Percentiles rank a stretch among this genome's conserved stretches.
These are phyloP conservation scores for Usnea hakonensis DNA, from an alignment of 495 filamentous ascomycete genomes.

Conservation along the genomic window DNA sequence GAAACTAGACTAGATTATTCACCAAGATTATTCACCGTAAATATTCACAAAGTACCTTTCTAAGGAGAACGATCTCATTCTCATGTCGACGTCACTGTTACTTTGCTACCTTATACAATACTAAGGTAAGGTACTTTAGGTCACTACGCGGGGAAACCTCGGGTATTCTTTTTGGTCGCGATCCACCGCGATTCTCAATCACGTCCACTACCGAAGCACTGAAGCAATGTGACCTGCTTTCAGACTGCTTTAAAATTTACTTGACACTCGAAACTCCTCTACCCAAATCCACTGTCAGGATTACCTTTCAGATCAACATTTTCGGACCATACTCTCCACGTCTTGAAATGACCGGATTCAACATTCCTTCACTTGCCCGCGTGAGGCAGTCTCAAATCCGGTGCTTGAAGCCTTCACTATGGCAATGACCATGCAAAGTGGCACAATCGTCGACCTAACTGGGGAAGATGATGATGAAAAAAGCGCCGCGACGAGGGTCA, in stretches of 20 bases:
- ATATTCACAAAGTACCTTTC: neutral
- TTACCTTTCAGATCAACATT: neutral
- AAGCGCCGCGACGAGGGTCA: neutral
- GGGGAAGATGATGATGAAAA: conserved; percentile 4
- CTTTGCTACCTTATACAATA: no score
- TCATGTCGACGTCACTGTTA: neutral
- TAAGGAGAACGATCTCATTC: neutral
- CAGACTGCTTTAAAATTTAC: neutral
- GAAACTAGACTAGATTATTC: no score
- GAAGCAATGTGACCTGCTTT: neutral
- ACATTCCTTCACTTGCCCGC: neutral
- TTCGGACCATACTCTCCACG: neutral
- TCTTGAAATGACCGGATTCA: neutral
- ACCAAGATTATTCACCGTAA: no score
- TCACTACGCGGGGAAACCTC: neutral
- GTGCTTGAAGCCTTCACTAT: neutral
- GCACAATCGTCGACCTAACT: conserved; percentile 16
- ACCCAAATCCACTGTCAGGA: neutral
- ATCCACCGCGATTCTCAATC: neutral
- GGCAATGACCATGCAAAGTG: neutral
- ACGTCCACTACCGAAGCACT: neutral
- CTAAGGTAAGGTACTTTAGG: no score
- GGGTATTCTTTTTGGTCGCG: neutral
- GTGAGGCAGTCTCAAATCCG: neutral
- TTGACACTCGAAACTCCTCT: neutral